Base-by-base conservation (phyloP, 495 filamentous ascomycete genomes). In the Aspergillus wentii region DNA sequence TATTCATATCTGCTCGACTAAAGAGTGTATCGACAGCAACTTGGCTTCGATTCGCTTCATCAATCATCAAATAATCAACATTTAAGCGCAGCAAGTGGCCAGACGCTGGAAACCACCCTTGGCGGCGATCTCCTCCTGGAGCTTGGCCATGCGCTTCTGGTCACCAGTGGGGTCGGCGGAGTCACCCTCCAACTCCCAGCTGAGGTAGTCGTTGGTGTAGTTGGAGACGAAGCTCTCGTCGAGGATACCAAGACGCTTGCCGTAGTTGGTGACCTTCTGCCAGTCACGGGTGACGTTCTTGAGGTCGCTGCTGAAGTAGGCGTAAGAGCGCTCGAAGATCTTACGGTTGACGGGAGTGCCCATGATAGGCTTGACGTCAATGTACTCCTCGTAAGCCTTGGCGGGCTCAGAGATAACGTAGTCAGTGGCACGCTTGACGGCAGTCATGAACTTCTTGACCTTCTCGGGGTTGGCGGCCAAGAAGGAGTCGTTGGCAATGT, bases 261-360 rank as follows among this genome's bases (percentile, higher is more conserved):
- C 79, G 40, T 85, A 85, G 42, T 63, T 66, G 29, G 80, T 84
- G 18, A 84, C 80, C 69, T 85, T 85, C 34, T 63, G 56, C 79
- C 78, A 84, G 65, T 84, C 80, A 40, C 79, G 75, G 34, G 54
- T 44, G 15, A 85, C 79, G 51, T 84, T 84, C 78, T 85, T 80
- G 42, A 85, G 47, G 45, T 85, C 80, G 34, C 71, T 69, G 34
- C 76, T 81, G 62, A 83, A 82, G 68, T 85, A 84, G 5, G 79
- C 81, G 54, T 72, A 84, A 15, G 75, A 81, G 39, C 80, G 74
- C 67, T 83, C 79, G 44, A 79, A 83, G 67, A 84, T 85, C 76
- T 84, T 82, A 35, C 74, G 68, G 60, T 84, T 82, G 36, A 83
- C 74, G 11, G 66, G 43, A 5, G 75, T 75, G 17, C 64, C 78